Evolutionary conservation across 2,329 filamentous ascomycete species (phyloP), one percentile per base, ranked within the genome.

Genomic region (Trichoderma hamatum): DNA sequence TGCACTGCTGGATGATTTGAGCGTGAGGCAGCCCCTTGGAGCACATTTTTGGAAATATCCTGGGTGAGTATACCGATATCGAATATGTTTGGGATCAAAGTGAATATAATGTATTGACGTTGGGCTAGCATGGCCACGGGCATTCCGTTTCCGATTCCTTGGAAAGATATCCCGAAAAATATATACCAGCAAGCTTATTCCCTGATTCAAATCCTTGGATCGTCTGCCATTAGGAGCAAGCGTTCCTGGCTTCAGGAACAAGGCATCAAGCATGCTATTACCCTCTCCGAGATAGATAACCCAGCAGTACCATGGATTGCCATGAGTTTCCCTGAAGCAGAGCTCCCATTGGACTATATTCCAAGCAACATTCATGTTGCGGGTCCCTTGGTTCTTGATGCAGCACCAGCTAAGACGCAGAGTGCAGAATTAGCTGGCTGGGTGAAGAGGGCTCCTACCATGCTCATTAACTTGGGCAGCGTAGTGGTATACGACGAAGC

Each of bases 391-490:
- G 72, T 85, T 0, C 74, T 84, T 0, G 78, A 80, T 0, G 74
- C 76, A 0, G 70, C 73, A 2, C 72, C 81, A 0, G 76, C 83
- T 0, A 68, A 73, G n/a, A 75, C 80, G 19, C 75, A 79, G 2
- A 84, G 86, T 52, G 75, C 80, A 0, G 79, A 81, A 49, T 73
- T 86, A 32, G 77, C 78, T 1, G 39, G 56, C 0, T 86, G 84
- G 84, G 70, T 86, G 14, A 74, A 75, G 1, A 72, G 73, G 11
- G 75, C 73, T 0, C 82, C 82, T 2, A 86, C 84, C 0, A 74
- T 86, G 0, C 75, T 86, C 14, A 78, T 86, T 10, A 85, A 84
- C 65, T 76, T 86, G 0, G 84, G 84, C 0, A 84, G 81, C 3
- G 75, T 79, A 5, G 74, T 79, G 28, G 71, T 72, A 4, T 76